Conservation (phyloP, 2,329 filamentous ascomycete genomes). For the Calonectria multiphialidica region DNA sequence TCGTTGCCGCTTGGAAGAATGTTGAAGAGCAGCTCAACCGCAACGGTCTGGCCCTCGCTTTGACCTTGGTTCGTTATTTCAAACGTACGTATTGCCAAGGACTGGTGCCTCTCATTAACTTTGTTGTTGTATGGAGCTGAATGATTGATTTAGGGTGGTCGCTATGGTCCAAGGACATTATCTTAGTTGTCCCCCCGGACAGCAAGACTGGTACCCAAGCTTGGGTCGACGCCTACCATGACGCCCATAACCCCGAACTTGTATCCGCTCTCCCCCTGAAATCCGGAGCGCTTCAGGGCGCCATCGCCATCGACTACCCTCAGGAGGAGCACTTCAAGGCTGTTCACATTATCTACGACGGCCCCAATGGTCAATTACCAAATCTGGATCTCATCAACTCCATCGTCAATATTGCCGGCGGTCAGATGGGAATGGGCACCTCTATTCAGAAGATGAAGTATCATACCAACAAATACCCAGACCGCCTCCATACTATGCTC, state of each 20-base stretch:
- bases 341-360: slow-evolving; percentile 93
- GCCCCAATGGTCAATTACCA: slow-evolving; percentile 93
- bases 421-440: slow-evolving; percentile 91
- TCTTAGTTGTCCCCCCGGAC: slow-evolving; percentile 89
- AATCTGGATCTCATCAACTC: slow-evolving; percentile 98
- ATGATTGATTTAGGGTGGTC: slow-evolving; percentile 79
- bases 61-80: slow-evolving; percentile 94
- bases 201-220: slow-evolving; percentile 92
- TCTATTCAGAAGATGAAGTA: slow-evolving; percentile 91
- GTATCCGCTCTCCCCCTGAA: slow-evolving; percentile 88
- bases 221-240: slow-evolving; percentile 98
- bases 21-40: slow-evolving; percentile 83
- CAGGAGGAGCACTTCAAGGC: slow-evolving; percentile 87
- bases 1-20: slow-evolving; percentile 91
- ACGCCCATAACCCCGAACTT: slow-evolving; percentile 79
- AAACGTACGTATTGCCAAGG: slow-evolving; percentile 68
- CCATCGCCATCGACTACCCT: slow-evolving; percentile 92
- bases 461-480: slow-evolving; percentile 81
- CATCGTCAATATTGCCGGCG: slow-evolving; percentile 85
- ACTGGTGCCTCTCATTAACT: neutral
- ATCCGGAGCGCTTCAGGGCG: slow-evolving; percentile 92
- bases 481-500: slow-evolving; percentile 88
- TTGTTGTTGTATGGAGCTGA: slow-evolving; percentile 30
- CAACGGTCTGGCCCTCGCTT: slow-evolving; percentile 86
- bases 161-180: slow-evolving; percentile 98